Evolutionary conservation across 2,329 filamentous ascomycete genomes (phyloP).

Genomic region (Fusarium lateritium): DNA sequence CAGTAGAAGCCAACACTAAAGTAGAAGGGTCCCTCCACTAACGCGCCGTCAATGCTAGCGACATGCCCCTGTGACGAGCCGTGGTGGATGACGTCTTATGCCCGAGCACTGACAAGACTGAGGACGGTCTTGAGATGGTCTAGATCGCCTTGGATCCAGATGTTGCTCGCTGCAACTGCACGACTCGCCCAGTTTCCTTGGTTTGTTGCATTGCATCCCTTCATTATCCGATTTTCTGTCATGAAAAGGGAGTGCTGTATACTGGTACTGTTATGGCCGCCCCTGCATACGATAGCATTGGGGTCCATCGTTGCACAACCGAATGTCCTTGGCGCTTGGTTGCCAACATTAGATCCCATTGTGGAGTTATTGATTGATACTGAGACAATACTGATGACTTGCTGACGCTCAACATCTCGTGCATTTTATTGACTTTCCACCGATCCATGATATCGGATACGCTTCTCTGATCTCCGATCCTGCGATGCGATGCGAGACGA

Average conservation of each 20-base stretch:
- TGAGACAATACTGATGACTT: constrained; percentile 42
- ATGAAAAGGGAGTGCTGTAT: background rate
- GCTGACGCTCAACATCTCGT: constrained; percentile 16
- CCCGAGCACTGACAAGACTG: background rate
- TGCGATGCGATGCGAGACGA: constrained; percentile 21
- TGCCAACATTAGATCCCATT: constrained; percentile 5
- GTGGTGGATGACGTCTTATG: constrained; percentile 38
- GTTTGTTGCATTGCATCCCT: constrained; percentile 6
- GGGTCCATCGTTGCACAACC: constrained; percentile 14
- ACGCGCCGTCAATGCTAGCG: constrained; percentile 11
- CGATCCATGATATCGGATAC: constrained; percentile 16
- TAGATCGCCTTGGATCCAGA: constrained; percentile 33
- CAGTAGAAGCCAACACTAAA: constrained; percentile 14
- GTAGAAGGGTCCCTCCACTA: constrained; percentile 27
- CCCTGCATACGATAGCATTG: constrained; percentile 4
- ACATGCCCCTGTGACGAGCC: constrained; percentile 22
- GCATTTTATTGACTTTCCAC: constrained; percentile 20
- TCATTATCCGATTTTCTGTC: background rate
- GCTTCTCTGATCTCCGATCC: constrained; percentile 19
- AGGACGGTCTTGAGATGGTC: constrained; percentile 21
- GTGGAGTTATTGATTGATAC: constrained; percentile 15
- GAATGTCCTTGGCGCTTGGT: constrained; percentile 18
- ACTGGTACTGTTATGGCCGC: constrained; percentile 14
- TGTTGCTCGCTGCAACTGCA: constrained; percentile 10
- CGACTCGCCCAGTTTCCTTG: constrained; percentile 31